These are phyloP conservation scores for Yamadazyma siamensis DNA, from an alignment of 1,139 yeast genomes.

Conservation along the genomic window DNA sequence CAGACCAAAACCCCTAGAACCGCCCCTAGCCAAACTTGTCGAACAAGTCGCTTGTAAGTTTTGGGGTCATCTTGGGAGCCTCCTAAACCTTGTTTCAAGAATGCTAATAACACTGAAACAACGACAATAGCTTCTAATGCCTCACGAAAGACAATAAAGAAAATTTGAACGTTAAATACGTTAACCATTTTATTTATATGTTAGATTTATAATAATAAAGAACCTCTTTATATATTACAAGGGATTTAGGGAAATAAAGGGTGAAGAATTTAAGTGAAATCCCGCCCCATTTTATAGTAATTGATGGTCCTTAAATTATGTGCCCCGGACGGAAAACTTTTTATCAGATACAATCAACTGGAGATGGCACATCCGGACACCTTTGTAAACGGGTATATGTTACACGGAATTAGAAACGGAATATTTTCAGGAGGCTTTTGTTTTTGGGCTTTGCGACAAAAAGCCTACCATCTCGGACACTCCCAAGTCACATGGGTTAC, in stretches of 20 bases:
- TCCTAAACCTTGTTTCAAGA: conserved; percentile 82
- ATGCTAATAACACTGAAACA: conserved; percentile 84
- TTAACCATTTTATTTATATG: conserved; percentile 13
- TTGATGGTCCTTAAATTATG: no score
- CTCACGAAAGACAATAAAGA: conserved; percentile 88
- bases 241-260: conserved; percentile 9
- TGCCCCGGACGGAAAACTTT: no score
- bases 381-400: no score
- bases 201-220: background rate
- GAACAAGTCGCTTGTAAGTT: conserved; percentile 56
- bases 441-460: no score
- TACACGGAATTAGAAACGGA: no score
- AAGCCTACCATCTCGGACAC: no score
- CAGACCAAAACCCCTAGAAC: conserved; percentile 68
- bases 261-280: conserved; percentile 9
- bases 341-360: conserved; percentile 5
- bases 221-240: conserved; percentile 8
- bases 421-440: no score
- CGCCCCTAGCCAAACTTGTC: conserved; percentile 84
- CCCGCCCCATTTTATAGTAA: no score
- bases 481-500: no score
- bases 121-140: conserved; percentile 86
- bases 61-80: conserved; percentile 42
- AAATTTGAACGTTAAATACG: conserved; percentile 57
- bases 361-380: no score